A percentile compares a stretch with the other conserved stretches of the same genome.
These are phyloP conservation scores for Cynara cardunculus DNA, from an alignment of 129 eudicot species.

Conservation along the genomic window DNA sequence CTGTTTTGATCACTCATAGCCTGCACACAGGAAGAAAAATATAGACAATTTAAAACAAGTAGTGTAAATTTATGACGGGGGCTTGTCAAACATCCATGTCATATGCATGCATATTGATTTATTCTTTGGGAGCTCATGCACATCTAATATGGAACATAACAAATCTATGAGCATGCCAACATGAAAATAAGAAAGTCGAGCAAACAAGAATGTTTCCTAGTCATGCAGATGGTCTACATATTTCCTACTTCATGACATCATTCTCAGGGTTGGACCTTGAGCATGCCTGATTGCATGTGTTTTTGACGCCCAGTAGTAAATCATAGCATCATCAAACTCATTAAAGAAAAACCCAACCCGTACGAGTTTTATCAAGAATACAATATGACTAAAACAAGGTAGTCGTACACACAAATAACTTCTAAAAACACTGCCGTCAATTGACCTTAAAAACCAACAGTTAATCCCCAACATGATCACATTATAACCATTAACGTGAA, in stretches of 20 bases:
- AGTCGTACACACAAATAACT: not conserved
- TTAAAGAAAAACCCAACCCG: not conserved
- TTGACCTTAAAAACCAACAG: not conserved
- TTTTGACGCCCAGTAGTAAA: not conserved
- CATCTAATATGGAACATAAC: not conserved
- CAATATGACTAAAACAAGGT: not conserved
- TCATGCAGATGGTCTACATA: not conserved
- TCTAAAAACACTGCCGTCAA: not conserved
- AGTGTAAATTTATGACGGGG: not conserved
- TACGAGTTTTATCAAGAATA: not conserved
- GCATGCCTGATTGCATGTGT: not conserved
- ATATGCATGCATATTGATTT: not conserved
- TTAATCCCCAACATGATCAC: slow-evolving; percentile 7
- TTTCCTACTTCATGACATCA: not conserved
- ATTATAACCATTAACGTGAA: not conserved
- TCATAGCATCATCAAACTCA: not conserved
- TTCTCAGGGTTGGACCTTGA: not conserved
- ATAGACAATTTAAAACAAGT: not conserved
- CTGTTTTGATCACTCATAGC: slow-evolving; percentile 48
- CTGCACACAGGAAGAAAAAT: slow-evolving; percentile 37
- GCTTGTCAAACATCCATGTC: not conserved
- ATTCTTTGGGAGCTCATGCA: not conserved
- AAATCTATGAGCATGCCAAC: not conserved
- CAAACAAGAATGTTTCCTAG: not conserved
- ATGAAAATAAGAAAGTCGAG: not conserved